Evolutionary conservation across 306 rosid species (phyloP).

Genomic region (Trifolium pratense): DNA sequence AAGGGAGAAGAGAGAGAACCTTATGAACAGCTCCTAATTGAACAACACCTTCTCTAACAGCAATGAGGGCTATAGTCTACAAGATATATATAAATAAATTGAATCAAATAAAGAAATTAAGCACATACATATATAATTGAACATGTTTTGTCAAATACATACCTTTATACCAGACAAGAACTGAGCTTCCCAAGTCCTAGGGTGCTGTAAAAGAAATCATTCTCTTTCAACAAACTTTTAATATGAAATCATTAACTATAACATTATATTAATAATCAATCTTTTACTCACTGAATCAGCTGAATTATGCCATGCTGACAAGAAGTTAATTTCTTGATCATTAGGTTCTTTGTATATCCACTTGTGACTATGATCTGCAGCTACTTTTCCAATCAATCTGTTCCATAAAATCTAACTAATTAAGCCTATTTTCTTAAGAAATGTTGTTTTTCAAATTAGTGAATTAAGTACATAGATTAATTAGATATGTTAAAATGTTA

Average conservation of each 20-base stretch:
- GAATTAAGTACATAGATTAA: not conserved
- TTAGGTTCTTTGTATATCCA: constrained; percentile 94
- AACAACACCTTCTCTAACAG: constrained; percentile 96
- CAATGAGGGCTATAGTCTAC: constrained; percentile 95
- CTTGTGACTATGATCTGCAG: constrained; percentile 94
- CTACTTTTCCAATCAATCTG: constrained; percentile 98
- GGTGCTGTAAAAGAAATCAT: constrained; percentile 70
- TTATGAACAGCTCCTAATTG: constrained; percentile 90
- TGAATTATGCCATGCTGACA: constrained; percentile 96
- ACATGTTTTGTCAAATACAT: not conserved
- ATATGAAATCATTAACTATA: not conserved
- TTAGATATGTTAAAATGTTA: too few relatives aligned
- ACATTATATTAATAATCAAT: constrained; percentile 24
- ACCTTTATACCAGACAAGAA: constrained; percentile 99
- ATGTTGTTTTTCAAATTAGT: not conserved
- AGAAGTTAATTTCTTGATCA: constrained; percentile 90
- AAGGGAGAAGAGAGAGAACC: constrained; percentile 45
- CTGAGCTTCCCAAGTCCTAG: constrained; percentile 99
- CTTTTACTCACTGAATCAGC: constrained; percentile 73
- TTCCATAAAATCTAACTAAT: constrained; percentile 30
- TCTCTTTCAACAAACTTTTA: constrained; percentile 10
- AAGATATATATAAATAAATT: constrained; percentile 21
- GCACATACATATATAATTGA: not conserved
- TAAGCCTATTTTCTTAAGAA: not conserved
- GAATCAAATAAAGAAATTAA: constrained; percentile 1